These are phyloP conservation scores for Podospora australis DNA, from an alignment of 495 filamentous ascomycete genomes.

Conservation along the genomic window DNA sequence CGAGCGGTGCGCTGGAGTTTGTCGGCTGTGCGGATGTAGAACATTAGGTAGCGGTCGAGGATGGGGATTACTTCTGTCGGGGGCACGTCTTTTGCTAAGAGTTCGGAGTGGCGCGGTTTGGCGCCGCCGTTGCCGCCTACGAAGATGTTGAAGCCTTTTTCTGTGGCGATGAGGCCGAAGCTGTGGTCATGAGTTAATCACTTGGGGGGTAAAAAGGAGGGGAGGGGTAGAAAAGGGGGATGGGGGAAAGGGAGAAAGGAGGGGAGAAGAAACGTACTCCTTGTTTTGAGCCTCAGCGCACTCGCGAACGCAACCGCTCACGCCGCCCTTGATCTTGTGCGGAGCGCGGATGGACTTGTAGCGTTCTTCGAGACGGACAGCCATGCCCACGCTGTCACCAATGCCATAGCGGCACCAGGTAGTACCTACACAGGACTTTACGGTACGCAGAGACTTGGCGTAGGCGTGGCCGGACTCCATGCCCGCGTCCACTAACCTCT, in stretches of 20 bases:
- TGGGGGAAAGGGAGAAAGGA: slow-evolving; percentile 7
- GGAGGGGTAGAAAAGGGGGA: not conserved
- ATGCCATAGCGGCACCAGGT: slow-evolving; percentile 95
- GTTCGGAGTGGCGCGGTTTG: slow-evolving; percentile 75
- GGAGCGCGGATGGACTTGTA: slow-evolving; percentile 90
- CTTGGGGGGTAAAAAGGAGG: no score
- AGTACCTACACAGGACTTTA: slow-evolving; percentile 92
- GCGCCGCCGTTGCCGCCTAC: slow-evolving; percentile 91
- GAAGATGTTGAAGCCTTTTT: slow-evolving; percentile 94
- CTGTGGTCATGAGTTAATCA: no score
- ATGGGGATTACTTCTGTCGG: slow-evolving; percentile 80
- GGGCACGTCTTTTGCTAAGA: slow-evolving; percentile 88
- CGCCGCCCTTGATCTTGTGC: slow-evolving; percentile 92
- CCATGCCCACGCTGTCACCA: slow-evolving; percentile 96
- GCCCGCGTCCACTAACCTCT: slow-evolving; percentile 74
- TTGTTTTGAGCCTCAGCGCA: slow-evolving; percentile 96
- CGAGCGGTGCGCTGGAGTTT: slow-evolving; percentile 89
- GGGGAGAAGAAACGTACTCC: slow-evolving; percentile 50
- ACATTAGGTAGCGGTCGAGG: slow-evolving; percentile 86
- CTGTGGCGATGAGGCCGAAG: slow-evolving; percentile 90
- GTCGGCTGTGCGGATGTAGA: slow-evolving; percentile 96
- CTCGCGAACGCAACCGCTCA: slow-evolving; percentile 87
- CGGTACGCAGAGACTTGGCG: slow-evolving; percentile 83
- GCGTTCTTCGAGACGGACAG: slow-evolving; percentile 82
- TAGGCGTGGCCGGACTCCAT: slow-evolving; percentile 96